Percentiles rank a stretch among this genome's conserved stretches.
Evolutionary conservation across 2,329 filamentous ascomycete species (phyloP).

Genomic region (Fusarium xylarioides): DNA sequence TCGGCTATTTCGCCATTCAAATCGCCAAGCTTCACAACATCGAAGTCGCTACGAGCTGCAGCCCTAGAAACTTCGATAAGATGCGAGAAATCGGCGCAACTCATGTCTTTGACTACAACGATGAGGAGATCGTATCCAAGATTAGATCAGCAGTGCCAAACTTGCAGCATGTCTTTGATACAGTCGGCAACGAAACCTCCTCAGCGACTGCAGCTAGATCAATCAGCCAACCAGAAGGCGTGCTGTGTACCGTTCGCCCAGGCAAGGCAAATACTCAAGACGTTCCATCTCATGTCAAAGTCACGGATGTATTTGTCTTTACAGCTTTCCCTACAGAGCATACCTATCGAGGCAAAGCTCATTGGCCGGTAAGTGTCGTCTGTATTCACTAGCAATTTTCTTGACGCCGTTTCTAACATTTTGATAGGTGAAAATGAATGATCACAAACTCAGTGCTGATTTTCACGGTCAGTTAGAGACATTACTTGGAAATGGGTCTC

Average conservation of each 20-base stretch:
- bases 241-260: conserved; percentile 53
- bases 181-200: conserved; percentile 50
- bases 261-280: conserved; percentile 51
- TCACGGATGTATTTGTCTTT: conserved; percentile 56
- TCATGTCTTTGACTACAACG: conserved; percentile 53
- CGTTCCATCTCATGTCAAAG: conserved; percentile 43
- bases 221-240: conserved; percentile 32
- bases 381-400: fast-evolving
- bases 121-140: conserved; percentile 46
- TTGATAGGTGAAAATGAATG: conserved; percentile 15
- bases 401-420: no score
- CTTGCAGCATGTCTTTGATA: conserved; percentile 52
- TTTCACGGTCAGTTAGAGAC: not conserved
- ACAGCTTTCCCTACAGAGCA: conserved; percentile 55
- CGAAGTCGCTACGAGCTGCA: conserved; percentile 48
- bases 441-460: conserved; percentile 16
- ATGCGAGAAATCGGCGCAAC: conserved; percentile 45
- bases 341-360: conserved; percentile 43
- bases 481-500: not conserved
- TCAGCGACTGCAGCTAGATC: conserved; percentile 46
- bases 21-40: conserved; percentile 45
- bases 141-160: conserved; percentile 45
- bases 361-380: conserved; percentile 50
- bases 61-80: conserved; percentile 43
- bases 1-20: conserved; percentile 43